Percentiles rank a stretch among this genome's conserved stretches.
Evolutionary conservation across 495 filamentous ascomycete genomes (phyloP).

Genomic region (Terfezia boudieri): DNA sequence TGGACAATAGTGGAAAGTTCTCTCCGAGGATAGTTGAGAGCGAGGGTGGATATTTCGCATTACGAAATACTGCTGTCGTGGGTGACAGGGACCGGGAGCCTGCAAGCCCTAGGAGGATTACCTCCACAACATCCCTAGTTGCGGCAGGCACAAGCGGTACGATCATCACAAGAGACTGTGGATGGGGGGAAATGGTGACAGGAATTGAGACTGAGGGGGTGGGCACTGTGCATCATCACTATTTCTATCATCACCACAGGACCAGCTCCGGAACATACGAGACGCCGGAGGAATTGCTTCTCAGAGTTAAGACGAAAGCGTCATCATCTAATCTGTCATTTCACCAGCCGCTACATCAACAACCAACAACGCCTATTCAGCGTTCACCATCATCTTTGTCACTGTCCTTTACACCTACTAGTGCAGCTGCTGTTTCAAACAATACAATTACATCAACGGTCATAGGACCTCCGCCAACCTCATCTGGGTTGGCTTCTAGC

Average conservation of each 20-base stretch:
- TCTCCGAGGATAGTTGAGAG: neutral
- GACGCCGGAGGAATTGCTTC: neutral
- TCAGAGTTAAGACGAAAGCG: neutral
- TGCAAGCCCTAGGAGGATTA: neutral
- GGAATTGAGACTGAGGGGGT: neutral
- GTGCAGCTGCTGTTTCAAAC: neutral
- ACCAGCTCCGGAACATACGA: neutral
- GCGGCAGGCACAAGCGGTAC: neutral
- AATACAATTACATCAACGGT: neutral
- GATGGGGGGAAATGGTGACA: neutral
- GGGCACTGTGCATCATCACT: neutral
- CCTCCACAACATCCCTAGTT: neutral
- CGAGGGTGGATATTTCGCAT: neutral
- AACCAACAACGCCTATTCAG: neutral
- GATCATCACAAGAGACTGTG: neutral
- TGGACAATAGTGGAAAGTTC: neutral
- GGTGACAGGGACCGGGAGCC: neutral
- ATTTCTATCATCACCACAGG: neutral
- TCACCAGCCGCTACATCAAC: neutral
- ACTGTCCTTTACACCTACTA: neutral
- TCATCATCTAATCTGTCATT: neutral
- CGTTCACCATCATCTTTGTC: neutral
- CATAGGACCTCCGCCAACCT: neutral
- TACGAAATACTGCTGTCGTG: neutral
- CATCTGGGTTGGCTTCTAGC: neutral